phyloP scores from a whole-genome alignment of 2,329 filamentous ascomycete genomes.

The Hymenoscyphus fraxineus region DNA sequence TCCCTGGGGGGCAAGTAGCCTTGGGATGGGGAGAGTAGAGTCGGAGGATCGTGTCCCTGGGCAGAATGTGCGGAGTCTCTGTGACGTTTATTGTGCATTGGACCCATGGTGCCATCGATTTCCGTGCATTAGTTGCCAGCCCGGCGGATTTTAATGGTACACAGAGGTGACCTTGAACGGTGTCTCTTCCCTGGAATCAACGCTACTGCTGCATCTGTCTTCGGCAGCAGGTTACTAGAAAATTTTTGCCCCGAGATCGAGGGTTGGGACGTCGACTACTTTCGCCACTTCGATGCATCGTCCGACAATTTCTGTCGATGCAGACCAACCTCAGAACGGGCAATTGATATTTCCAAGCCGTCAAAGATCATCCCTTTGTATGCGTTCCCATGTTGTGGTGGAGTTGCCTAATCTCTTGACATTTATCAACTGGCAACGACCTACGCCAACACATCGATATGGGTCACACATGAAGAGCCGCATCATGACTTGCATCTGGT shows the following conservation, averaged over 20 bases:
- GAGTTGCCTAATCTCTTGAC: slow-evolving; percentile 60
- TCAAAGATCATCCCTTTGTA: slow-evolving; percentile 34
- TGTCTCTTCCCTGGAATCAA: slow-evolving; percentile 18
- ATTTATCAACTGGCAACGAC: slow-evolving; percentile 76
- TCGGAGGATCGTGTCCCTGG: slow-evolving; percentile 29
- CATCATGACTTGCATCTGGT: slow-evolving; percentile 43
- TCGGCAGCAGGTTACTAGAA: slow-evolving; percentile 22
- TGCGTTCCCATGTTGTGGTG: slow-evolving; percentile 48
- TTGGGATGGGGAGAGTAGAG: slow-evolving; percentile 4
- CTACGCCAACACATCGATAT: slow-evolving; percentile 88
- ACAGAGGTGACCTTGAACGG: slow-evolving; percentile 14
- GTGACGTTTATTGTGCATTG: slow-evolving; percentile 30
- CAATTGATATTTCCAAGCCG: slow-evolving; percentile 33
- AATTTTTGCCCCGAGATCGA: slow-evolving; percentile 28
- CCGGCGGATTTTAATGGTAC: slow-evolving; percentile 30
- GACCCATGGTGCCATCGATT: slow-evolving; percentile 28
- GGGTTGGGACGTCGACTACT: slow-evolving; percentile 25
- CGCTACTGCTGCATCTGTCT: slow-evolving; percentile 13
- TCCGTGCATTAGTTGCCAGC: slow-evolving; percentile 34
- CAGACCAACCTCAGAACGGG: slow-evolving; percentile 31
- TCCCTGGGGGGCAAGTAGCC: not conserved
- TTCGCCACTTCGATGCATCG: slow-evolving; percentile 36
- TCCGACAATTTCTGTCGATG: slow-evolving; percentile 30
- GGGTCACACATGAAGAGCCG: slow-evolving; percentile 65
- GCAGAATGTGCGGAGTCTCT: slow-evolving; percentile 23